Evolutionary conservation across 108 stramenopile genomes (phyloP), one percentile per base, ranked within the genome.

Genomic region (Skeletonema costatum): DNA sequence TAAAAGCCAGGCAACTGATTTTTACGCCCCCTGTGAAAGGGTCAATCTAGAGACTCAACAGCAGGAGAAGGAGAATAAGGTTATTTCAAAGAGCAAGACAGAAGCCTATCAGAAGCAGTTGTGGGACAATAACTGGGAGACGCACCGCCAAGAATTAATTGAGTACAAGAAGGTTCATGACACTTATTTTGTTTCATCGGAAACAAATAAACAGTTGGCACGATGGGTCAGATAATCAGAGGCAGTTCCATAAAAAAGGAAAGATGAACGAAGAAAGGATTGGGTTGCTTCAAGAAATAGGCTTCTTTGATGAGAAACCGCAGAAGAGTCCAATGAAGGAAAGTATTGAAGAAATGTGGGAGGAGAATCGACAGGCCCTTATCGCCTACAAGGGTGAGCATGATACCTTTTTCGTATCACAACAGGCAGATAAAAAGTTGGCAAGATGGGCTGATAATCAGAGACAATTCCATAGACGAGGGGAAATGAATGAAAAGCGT

Each of bases 261-360:
- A 12, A 32, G 8, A 60, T 75, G 53, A 78, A 80, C 32, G 69
- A 33, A 67, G 19, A 17, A 0, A 80, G 79, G 74, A 46, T 71
- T 17, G 16, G 63, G 13, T 50, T 63, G 53, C 80, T 85, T 7
- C 2, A 70, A 16, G 68, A 74, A 75, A 60, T 80, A 64, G 29
- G 68, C 71, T 19, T 78, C 78, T 19, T 84, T 84, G 53, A 70
- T 67, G 78, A 80, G 78, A 73, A 70, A 74, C 11, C 68, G 74
- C n/a, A 69, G 74, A 56, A 74, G 80, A 66, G 74, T 51, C n/a
- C 17, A 21, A 46, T 14, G 14, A 46, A 12, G 32, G 17, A 56
- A 6, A 14, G 58, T 11, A 11, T 68, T 17, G 13, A 71, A 19
- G 70, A 66, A 32, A 36, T 32, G 11, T 41, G 64, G 39, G 17